Evolutionary conservation across 179 eudicot species (phyloP).

Genomic region (Sideroxylon spinosum): DNA sequence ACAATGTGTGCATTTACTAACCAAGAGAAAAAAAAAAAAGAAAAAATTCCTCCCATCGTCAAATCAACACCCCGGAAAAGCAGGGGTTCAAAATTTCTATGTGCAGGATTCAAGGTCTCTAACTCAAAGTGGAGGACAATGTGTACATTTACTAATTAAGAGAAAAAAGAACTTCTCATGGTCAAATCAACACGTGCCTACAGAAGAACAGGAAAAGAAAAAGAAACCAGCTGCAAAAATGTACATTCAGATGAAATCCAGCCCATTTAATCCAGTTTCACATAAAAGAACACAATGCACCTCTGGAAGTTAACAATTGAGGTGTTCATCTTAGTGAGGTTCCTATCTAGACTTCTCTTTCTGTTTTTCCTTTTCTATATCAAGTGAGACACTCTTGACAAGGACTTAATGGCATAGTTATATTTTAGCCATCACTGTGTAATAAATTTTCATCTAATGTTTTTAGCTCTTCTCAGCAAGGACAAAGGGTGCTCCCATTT

Average conservation of each 20-base stretch:
- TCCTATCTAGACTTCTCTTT: neutral
- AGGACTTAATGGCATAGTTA: neutral
- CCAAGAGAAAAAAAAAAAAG: too few relatives aligned
- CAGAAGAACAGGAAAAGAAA: too few relatives aligned
- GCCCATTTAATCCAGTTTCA: neutral
- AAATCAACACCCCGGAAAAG: too few relatives aligned
- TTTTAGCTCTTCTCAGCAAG: neutral
- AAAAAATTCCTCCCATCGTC: too few relatives aligned
- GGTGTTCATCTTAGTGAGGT: neutral
- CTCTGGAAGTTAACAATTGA: neutral
- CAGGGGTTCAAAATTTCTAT: neutral
- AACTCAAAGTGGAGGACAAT: neutral
- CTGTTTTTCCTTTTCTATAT: neutral
- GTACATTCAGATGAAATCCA: neutral
- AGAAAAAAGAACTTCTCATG: too few relatives aligned
- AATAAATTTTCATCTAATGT: neutral
- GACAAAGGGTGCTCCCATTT: neutral
- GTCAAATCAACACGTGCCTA: too few relatives aligned
- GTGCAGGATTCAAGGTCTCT: neutral
- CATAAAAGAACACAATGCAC: neutral
- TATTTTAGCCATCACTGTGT: neutral
- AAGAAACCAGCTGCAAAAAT: too few relatives aligned
- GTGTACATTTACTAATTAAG: neutral
- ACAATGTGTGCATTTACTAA: too few relatives aligned
- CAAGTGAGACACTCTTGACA: too few relatives aligned